Evolutionary conservation across 345 rosid genomes (phyloP).

Genomic region (Psidium friedrichsthalianum): DNA sequence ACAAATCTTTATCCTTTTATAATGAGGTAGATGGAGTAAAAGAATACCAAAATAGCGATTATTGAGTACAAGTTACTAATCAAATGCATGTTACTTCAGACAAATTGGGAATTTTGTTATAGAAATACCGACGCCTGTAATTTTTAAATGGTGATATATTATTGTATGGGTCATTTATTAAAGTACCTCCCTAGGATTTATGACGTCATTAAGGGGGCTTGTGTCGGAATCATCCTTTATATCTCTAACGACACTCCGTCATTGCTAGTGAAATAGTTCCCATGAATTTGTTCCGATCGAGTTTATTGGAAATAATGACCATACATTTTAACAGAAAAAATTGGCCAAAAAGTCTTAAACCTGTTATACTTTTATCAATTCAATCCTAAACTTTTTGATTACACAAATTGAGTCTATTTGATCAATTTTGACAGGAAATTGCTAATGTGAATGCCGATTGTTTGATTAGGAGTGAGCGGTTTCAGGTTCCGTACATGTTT

Average conservation of each 20-base stretch:
- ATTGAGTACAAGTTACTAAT: background rate
- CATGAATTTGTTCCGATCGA: background rate
- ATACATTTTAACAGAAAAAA: background rate
- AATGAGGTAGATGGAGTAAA: background rate
- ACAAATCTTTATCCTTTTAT: too few relatives aligned
- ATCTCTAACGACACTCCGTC: background rate
- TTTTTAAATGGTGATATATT: background rate
- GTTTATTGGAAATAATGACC: background rate
- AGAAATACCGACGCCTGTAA: background rate
- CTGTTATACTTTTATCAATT: too few relatives aligned
- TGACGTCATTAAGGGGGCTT: background rate
- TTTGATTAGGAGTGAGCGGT: too few relatives aligned
- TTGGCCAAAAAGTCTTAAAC: too few relatives aligned
- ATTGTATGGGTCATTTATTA: background rate
- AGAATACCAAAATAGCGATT: background rate
- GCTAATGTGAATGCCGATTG: too few relatives aligned
- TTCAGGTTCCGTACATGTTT: too few relatives aligned
- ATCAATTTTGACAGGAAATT: too few relatives aligned
- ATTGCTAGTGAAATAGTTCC: background rate
- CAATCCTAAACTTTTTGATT: too few relatives aligned
- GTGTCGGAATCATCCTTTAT: background rate
- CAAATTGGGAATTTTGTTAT: fast-evolving
- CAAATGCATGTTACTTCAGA: background rate
- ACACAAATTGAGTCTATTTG: too few relatives aligned
- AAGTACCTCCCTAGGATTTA: background rate